Conservation (phyloP, 2,329 filamentous ascomycete species). For the Diaporthe caulivora region DNA sequence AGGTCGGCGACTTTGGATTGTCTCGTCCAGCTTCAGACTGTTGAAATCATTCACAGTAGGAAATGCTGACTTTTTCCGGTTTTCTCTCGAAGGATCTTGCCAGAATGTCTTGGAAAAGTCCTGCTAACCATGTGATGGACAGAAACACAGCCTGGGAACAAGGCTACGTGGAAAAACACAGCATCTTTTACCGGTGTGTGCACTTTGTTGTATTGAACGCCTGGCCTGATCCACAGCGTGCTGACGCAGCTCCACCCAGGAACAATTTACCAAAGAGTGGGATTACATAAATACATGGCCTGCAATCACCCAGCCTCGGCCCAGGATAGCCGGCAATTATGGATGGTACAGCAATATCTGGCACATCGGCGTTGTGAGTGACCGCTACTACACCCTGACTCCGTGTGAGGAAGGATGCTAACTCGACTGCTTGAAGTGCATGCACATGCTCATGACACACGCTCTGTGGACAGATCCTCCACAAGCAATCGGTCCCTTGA, state of each 20-base stretch:
- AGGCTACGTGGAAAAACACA: not conserved
- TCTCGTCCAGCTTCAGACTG: not conserved
- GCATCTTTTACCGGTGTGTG: conserved; percentile 1
- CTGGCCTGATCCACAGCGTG: not conserved
- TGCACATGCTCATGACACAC: conserved; percentile 13
- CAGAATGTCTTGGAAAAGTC: not conserved
- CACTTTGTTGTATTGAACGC: not conserved
- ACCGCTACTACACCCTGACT: not conserved
- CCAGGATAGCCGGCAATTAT: conserved; percentile 7
- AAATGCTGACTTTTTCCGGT: not conserved
- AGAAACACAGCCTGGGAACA: conserved; percentile 4
- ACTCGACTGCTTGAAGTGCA: not conserved
- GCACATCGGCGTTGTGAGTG: conserved; percentile 14
- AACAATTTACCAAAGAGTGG: conserved; percentile 24
- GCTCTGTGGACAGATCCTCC: not conserved
- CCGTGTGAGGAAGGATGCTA: not conserved
- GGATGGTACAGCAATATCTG: conserved; percentile 11
- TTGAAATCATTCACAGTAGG: not conserved
- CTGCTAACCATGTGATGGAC: not conserved
- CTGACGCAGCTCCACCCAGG: not conserved
- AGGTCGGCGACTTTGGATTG: conserved; percentile 13
- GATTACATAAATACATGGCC: conserved; percentile 14
- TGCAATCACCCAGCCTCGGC: not conserved
- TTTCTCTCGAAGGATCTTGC: not conserved
- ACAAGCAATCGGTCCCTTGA: not conserved